Percentiles rank a stretch among this genome's conserved stretches.
These are phyloP conservation scores for Gryganskiella cystojenkinii DNA, from an alignment of 192 early-diverging fungal genomes.

Conservation along the genomic window DNA sequence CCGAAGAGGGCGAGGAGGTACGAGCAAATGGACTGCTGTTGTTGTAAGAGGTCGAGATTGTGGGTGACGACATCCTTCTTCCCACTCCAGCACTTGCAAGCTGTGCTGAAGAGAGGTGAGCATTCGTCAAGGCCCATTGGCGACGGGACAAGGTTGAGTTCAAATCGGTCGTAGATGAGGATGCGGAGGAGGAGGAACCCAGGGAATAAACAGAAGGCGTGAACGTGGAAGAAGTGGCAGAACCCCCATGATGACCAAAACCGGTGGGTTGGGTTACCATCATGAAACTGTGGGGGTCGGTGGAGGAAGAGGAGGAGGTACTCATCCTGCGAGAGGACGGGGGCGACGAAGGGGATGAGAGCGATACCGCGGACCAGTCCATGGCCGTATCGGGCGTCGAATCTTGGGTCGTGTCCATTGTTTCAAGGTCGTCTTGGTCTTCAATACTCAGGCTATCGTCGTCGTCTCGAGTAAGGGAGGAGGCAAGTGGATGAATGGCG, in stretches of 20 bases:
- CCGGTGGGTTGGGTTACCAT: constrained; percentile 18
- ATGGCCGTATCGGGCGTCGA: no score
- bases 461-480: no score
- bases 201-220: neutral
- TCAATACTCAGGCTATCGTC: no score
- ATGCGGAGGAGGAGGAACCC: neutral
- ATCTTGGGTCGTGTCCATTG: no score
- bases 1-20: neutral
- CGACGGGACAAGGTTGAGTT: neutral
- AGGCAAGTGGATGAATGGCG: no score
- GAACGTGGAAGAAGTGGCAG: no score
- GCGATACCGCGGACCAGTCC: no score
- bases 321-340: neutral
- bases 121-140: constrained; percentile 1
- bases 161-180: neutral
- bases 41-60: constrained; percentile 4
- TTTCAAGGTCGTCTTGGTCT: no score
- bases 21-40: neutral
- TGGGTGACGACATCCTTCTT: constrained; percentile 39
- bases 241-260: neutral
- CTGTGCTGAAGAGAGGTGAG: constrained; percentile 25
- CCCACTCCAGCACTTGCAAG: constrained; percentile 11
- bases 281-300: constrained; percentile 11
- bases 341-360: neutral
- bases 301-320: neutral